Base-by-base conservation (phyloP, 1,284 basidiomycete species). In the Termitomyces sp. region DNA sequence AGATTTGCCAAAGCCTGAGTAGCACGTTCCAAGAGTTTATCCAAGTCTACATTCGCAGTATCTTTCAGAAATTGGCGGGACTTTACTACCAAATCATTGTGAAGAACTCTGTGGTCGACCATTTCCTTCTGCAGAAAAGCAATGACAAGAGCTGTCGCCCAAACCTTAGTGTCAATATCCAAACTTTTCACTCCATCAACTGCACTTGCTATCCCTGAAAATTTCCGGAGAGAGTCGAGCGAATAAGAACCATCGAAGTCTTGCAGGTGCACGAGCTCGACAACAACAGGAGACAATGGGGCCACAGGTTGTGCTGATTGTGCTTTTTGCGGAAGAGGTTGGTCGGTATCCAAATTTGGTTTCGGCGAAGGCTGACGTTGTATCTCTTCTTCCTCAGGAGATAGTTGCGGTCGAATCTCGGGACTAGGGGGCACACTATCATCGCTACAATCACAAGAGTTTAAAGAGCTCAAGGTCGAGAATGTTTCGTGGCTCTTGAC, bases 391-490 rank as follows among this genome's bases (percentile, higher is more conserved):
- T 67, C 65, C 41, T 53, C 67, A 15, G 59, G 55, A 15, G 67
- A 55, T 5, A 65, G 30, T 53, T 47, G 41, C 8, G 56, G 56
- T 15, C 40, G 51, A 28, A 40, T 46, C 26, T 33, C 41, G 39
- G 62, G 62, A 30, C 61, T 65, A n/a, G 62, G 41, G 8, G 61
- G 50, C 56, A 58, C 31, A 63, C 63, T 68, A 50, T 70, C 70
- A 15, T 68, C 58, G 31, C 71, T 72, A 64, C 69, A 73, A 38
- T 66, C 68, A 1, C 68, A 67, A 10, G 68, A 64, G 3, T 73
- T 69, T 0, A 82, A 60, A 2, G 79, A 77, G 53, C 80, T 81
- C 39, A 82, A 47, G 0, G 77, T 79, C n/a, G 80, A 75, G 57
- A 77, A 74, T 0, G 70, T 71, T 30, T 59, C 61, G 0, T 55